These are phyloP conservation scores for Cytospora piceicola DNA, from an alignment of 2,329 filamentous ascomycete species.

Conservation along the genomic window DNA sequence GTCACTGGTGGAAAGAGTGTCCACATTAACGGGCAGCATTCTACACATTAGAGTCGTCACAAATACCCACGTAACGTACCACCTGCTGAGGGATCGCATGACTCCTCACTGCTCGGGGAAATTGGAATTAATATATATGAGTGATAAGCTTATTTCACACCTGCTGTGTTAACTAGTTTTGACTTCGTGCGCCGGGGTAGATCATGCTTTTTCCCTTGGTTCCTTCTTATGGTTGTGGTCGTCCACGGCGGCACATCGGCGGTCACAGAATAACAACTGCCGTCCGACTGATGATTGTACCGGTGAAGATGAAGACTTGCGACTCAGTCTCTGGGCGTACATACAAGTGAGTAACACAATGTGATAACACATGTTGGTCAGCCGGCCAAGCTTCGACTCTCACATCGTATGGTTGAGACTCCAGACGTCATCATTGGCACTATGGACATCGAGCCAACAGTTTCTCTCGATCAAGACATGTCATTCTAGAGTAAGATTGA, in stretches of 20 bases:
- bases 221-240: background rate
- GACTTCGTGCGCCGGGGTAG: slow-evolving; percentile 9
- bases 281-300: background rate
- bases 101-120: slow-evolving; percentile 4
- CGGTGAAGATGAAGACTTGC: background rate
- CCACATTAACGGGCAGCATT: background rate
- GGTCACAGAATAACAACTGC: slow-evolving; percentile 13
- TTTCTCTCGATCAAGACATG: background rate
- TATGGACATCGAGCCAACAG: background rate
- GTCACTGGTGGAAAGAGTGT: background rate
- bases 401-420: background rate
- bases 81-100: slow-evolving; percentile 6
- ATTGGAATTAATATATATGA: background rate
- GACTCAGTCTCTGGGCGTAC: background rate
- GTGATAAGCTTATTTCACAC: slow-evolving; percentile 25
- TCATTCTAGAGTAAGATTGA: background rate
- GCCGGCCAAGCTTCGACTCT: background rate
- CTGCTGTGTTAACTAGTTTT: slow-evolving; percentile 18
- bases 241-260: slow-evolving; percentile 19
- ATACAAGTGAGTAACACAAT: background rate
- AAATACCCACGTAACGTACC: too few relatives aligned
- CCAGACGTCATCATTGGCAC: background rate
- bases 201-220: background rate
- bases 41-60: background rate
- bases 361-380: background rate